Base-by-base conservation (phyloP, 2,329 filamentous ascomycete genomes). In the Aschersonia sp. region DNA sequence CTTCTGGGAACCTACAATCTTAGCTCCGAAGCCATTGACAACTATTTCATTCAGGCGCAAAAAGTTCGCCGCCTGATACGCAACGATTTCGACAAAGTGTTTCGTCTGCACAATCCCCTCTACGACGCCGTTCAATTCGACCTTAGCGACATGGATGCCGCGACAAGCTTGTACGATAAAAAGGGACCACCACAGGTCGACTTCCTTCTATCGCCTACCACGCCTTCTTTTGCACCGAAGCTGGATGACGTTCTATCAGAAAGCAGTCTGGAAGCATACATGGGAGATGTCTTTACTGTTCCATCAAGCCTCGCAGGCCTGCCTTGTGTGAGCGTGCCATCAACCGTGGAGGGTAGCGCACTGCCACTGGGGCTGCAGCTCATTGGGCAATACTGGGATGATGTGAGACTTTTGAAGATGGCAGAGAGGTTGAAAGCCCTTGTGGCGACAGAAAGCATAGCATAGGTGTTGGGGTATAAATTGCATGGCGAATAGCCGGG, bases 31-130 rank as follows among this genome's bases (percentile, higher is more conserved):
- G 88, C 88, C 8, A 92, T 94, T 59, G 84, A 95, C 62, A 98
- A 97, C 62, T 95, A 97, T 65, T 98, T 98, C 59, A 77, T 95
- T 52, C 84, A 95, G 61, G 92, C 92, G 43, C 92, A 98, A 66
- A 83, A 83, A 53, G 79, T 95, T 40, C 82, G 92, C 1, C 76
- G 87, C 47, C 70, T 94, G 14, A 86, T 98, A 2, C 83, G 92
- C 60, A 69, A 71, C 35, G 92, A 98, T 59, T 98, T 98, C 61
- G 80, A 97, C 63, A 67, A 73, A 2, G 81, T 86, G 0, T 95
- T 98, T 60, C 64, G 66, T 12, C 64, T 79, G 42, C 66, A 67
- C 4, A 89, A 95, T 58, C 84, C 83, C 4, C 71, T 97, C 4
- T 68, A 71, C 44, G 69, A 71, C 43, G 60, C 65, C 4, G 58